Base-by-base conservation (phyloP, 78 protist genomes). In the Protostelium mycophagum region DNA sequence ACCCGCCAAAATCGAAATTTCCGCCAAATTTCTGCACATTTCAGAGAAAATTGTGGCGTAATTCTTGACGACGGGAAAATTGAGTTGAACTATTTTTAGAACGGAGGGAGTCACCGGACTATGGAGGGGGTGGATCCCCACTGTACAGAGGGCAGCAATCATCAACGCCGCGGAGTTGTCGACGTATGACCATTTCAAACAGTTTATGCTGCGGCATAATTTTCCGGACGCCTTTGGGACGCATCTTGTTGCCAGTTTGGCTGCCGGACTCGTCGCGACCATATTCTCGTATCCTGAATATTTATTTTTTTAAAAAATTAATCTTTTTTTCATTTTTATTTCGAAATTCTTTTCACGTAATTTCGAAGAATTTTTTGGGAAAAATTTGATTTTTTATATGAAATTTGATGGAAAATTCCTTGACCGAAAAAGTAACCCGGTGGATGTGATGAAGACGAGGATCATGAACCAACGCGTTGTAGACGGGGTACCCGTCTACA, bases 191-290 rank as follows among this genome's bases (percentile, higher is more conserved):
- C 92, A 89, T 28, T n/a, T 90, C 63, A 93, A 93, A 83, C 92
- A 90, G 83, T 38, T 85, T 36, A 28, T 93, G 0, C 37, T 93
- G 0, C 84, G 89, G 16, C 37, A 83, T 10, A 38, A 38, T 1
- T 37, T 85, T 1, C 88, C 85, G n/a, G 96, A 93, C 37, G 90
- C 91, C 39, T 36, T 90, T 0, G 29, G n/a, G 9, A 87, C 38
- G 25, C 96, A 93, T 51, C 34, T 83, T 0, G 38, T 85, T 0
- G 36, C 93, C 0, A 88, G 91, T 0, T 89, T 93, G 84, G 37
- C 38, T 1, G 96, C 96, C 0, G 96, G 96, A n/a, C 85, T 93
- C 1, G 93, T 93, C 10, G 96, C 96, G 1, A 87, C 93, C 0
- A 35, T 87, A 0, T 38, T 85, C 0, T 89, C 93, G 0, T 85